Evolutionary conservation across 2,329 filamentous ascomycete species (phyloP), one percentile per base, ranked within the genome.

Genomic region (Diplodia seriata): DNA sequence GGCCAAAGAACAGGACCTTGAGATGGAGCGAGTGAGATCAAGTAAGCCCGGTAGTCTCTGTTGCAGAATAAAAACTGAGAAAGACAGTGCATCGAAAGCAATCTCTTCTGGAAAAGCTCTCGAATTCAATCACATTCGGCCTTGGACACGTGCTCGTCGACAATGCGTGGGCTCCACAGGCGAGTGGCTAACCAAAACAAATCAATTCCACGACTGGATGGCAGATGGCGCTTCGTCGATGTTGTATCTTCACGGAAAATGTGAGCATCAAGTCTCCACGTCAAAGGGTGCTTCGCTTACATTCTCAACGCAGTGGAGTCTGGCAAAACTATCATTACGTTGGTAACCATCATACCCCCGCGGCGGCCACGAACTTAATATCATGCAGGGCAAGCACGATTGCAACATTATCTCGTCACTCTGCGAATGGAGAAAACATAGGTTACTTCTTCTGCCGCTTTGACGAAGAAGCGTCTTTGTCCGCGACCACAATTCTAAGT

Each of bases 401-500:
- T 20, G 20, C 56, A 1, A 11, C 18, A 14, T 5, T 55, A 12
- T 38, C 8, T 12, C 8, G 5, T 2, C 15, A 43, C 18, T 4
- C 2, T n/a, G 3, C 23, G 14, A 26, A 12, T 7, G 31, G 2
- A 43, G 18, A 26, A 11, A n/a, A 4, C 7, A 11, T 47, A 0
- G 56, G 23, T 0, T 59, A 43, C 20, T 59, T 59, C 36, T 47
- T 59, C 23, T 59, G 56, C 12, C 56, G 40, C 12, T 59, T 59
- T 15, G 56, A 59, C 38, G 8, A 43, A 9, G 20, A 29, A 4
- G 26, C 3, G 4, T 59, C 56, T 1, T 47, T 59, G 11, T 11
- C 8, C 11, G 38, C 56, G 5, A 47, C 12, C 1, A 59, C n/a
- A 18, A n/a, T 59, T 3, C 20, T 59, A 0, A 59, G 40, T 26